Base-by-base conservation (phyloP, 495 filamentous ascomycete genomes). In the Daldinia loculata region DNA sequence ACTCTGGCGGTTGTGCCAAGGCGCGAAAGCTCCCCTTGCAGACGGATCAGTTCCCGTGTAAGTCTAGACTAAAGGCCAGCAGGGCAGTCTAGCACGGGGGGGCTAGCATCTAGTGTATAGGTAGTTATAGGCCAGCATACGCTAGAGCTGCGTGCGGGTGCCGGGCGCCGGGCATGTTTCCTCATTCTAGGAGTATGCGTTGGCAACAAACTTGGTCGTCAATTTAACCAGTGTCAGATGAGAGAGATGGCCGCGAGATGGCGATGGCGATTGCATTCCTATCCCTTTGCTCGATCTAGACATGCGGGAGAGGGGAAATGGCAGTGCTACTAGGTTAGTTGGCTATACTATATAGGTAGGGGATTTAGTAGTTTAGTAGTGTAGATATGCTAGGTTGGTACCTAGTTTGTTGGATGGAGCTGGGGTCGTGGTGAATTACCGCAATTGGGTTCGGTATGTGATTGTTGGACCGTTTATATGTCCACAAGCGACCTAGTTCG, bases 1-100 rank as follows among this genome's bases (percentile, higher is more conserved):
- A 57, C 56, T 45, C 56, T 70, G 7, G 57, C 26, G 34, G 11
- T 36, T 14, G 32, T 39, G 69, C 69, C 69, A 72, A 72, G 69
- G n/a, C 32, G 55, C 64, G 69, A 60, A 68, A 56, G 30, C 43
- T 72, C 59, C 69, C 69, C 69, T 72, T 72, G 69, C 69, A 72
- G 69, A 64, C 56, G 56, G 59, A 67, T 36, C 53, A 63, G n/a
- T 24, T 60, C 51, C 58, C 62, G 68, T 63, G 19, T 29, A 34
- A 59, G 63, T 63, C 55, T 63, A 30, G 63, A 55, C 50, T 53
- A 53, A 53, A 29, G 48, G 50, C 50, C 50, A 48, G 43, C 43
- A 48, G 17, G 19, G 43, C 24, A 61, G 59, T 55, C 36, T 55
- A 52, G 51, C 51, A 48, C 19, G 51, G n/a, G 9, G 22, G 48